A percentile compares a stretch with the other conserved stretches of the same genome.
Evolutionary conservation across 495 filamentous ascomycete species (phyloP).

Genomic region (Aspergillus ellipticus): DNA sequence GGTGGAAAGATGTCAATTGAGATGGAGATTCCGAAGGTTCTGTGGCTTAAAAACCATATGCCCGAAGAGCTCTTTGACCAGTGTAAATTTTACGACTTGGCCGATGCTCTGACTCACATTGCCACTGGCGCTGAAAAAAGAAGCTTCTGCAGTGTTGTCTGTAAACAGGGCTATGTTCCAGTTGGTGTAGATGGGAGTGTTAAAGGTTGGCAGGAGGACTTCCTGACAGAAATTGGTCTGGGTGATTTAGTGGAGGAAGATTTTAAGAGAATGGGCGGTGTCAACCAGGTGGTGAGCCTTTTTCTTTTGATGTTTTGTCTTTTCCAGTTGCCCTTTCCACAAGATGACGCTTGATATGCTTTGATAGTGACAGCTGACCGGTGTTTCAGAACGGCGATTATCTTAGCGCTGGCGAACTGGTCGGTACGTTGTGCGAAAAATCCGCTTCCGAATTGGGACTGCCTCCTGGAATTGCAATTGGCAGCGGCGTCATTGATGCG

Average conservation of each 20-base stretch:
- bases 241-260: conserved; percentile 76
- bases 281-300: conserved; percentile 83
- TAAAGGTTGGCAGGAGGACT: conserved; percentile 97
- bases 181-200: conserved; percentile 95
- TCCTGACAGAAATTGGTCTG: conserved; percentile 78
- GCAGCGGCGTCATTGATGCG: conserved; percentile 94
- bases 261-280: conserved; percentile 88
- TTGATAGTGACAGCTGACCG: conserved; percentile 16
- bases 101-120: conserved; percentile 90
- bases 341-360: not conserved
- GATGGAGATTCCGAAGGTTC: conserved; percentile 97
- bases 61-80: conserved; percentile 81
- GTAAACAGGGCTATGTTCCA: conserved; percentile 93
- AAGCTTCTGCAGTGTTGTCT: conserved; percentile 89
- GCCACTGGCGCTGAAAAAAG: conserved; percentile 91
- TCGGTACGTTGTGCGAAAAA: conserved; percentile 78
- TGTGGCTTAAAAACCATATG: conserved; percentile 99
- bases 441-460: conserved; percentile 81
- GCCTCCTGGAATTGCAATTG: conserved; percentile 83
- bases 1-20: conserved; percentile 97
- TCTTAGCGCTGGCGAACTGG: conserved; percentile 83
- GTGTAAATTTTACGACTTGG: conserved; percentile 95
- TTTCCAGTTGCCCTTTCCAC: conserved; percentile 2
- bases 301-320: conserved; percentile 13
- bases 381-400: conserved; percentile 76